phyloP scores from a whole-genome alignment of 2,329 filamentous ascomycete species.

The Trichoderma asperellum region DNA sequence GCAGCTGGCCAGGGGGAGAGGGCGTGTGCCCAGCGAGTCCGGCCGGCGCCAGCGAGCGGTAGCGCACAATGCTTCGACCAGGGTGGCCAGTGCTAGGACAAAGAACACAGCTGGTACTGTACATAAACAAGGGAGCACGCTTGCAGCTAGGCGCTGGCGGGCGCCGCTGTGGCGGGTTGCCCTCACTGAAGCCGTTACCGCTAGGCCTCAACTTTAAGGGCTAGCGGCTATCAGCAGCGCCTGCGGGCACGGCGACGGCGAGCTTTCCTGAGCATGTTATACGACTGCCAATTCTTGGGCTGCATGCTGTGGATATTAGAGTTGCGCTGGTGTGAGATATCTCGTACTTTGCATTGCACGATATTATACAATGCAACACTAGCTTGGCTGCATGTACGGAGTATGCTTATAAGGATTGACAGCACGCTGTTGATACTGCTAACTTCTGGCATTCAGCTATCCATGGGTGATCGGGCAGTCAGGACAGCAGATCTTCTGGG shows the following conservation, averaged over 20 bases:
- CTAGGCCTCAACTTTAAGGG: conserved; percentile 12
- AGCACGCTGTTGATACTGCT: neutral
- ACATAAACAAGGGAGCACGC: conserved; percentile 19
- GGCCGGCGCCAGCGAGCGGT: conserved; percentile 5
- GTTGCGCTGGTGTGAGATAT: neutral
- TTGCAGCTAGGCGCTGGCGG: conserved; percentile 22
- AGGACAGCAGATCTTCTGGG: neutral
- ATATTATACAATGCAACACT: neutral
- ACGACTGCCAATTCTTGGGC: neutral
- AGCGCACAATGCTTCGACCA: conserved; percentile 10
- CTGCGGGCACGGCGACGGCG: neutral
- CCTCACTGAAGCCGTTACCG: conserved; percentile 26
- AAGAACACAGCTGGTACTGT: neutral
- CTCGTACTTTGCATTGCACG: neutral
- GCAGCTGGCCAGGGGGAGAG: neutral
- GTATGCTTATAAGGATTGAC: neutral
- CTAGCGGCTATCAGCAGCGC: neutral
- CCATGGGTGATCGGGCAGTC: neutral
- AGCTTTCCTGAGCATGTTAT: neutral
- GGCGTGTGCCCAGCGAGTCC: conserved; percentile 20
- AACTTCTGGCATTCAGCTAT: neutral
- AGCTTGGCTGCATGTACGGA: neutral
- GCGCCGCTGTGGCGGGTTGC: conserved; percentile 26
- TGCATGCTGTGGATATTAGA: neutral
- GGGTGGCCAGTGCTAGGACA: neutral